Evolutionary conservation across 495 filamentous ascomycete species (phyloP).

Genomic region (Penicillium canariense): DNA sequence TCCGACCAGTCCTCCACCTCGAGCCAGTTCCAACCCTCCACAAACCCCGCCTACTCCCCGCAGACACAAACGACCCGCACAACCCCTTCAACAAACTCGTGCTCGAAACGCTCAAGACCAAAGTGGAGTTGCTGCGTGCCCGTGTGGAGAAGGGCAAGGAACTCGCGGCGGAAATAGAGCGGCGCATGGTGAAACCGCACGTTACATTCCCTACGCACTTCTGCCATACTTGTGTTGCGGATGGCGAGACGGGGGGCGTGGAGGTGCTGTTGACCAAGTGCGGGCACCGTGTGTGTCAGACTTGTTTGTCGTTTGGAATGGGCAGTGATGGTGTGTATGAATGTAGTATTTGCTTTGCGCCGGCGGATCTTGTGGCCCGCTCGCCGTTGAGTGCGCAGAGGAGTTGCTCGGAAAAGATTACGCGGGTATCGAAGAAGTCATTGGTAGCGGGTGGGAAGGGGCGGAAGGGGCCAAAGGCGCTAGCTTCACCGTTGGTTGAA

Average conservation of each 20-base stretch:
- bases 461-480: no score
- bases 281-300: slow-evolving; percentile 26
- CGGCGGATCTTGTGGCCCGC: slow-evolving; percentile 13
- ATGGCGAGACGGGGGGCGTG: slow-evolving; percentile 3
- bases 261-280: slow-evolving; percentile 26
- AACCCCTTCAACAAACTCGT: background rate
- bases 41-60: slow-evolving; percentile 6
- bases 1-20: slow-evolving; percentile 22
- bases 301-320: slow-evolving; percentile 24
- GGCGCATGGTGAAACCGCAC: slow-evolving; percentile 15
- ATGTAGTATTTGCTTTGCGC: slow-evolving; percentile 28
- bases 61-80: background rate
- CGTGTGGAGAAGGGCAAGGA: slow-evolving; percentile 32
- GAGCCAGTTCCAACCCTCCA: slow-evolving; percentile 20
- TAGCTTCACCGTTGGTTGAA: no score
- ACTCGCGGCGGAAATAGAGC: slow-evolving; percentile 26
- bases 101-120: slow-evolving; percentile 4
- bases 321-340: slow-evolving; percentile 18
- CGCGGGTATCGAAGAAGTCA: background rate
- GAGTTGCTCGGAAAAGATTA: background rate
- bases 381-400: background rate
- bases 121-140: slow-evolving; percentile 20
- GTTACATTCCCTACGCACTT: slow-evolving; percentile 25
- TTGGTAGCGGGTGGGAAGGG: background rate
- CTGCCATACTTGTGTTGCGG: slow-evolving; percentile 27